These are phyloP conservation scores for Beauveria brongniartii DNA, from an alignment of 2,329 filamentous ascomycete species.

Conservation along the genomic window DNA sequence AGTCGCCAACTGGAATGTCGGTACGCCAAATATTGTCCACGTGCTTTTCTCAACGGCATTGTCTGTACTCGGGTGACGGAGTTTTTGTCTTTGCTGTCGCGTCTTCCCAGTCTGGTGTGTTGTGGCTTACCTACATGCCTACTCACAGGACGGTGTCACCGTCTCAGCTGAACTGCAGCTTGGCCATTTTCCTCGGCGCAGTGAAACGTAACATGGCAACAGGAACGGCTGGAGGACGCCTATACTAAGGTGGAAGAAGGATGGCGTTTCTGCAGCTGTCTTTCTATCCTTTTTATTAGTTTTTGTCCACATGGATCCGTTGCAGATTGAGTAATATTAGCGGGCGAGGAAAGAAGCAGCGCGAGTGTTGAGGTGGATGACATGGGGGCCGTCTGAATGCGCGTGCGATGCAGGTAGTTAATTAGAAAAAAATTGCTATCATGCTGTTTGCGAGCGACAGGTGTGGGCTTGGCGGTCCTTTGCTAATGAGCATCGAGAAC, in stretches of 20 bases:
- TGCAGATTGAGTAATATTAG: neutral
- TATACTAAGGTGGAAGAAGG: neutral
- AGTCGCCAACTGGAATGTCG: neutral
- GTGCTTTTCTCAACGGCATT: neutral
- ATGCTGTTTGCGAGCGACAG: neutral
- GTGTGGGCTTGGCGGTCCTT: slow-evolving; percentile 2
- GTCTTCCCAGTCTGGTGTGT: too few relatives aligned
- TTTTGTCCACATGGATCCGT: neutral
- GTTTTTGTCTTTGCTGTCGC: neutral
- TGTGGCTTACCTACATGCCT: too few relatives aligned
- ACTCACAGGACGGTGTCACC: neutral
- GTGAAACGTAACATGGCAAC: neutral
- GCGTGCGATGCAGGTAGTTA: neutral
- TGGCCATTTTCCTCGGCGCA: neutral
- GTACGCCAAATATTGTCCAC: too few relatives aligned
- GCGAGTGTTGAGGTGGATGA: neutral
- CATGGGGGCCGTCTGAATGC: neutral
- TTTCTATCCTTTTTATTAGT: neutral
- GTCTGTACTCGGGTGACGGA: neutral
- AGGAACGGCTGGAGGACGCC: neutral
- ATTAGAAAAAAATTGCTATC: neutral
- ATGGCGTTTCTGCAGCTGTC: neutral
- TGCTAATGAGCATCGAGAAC: neutral
- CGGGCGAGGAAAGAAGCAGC: neutral
- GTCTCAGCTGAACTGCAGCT: neutral